phyloP scores from a whole-genome alignment of 805 yeast genomes.

The Suhomyces kilbournensis region DNA sequence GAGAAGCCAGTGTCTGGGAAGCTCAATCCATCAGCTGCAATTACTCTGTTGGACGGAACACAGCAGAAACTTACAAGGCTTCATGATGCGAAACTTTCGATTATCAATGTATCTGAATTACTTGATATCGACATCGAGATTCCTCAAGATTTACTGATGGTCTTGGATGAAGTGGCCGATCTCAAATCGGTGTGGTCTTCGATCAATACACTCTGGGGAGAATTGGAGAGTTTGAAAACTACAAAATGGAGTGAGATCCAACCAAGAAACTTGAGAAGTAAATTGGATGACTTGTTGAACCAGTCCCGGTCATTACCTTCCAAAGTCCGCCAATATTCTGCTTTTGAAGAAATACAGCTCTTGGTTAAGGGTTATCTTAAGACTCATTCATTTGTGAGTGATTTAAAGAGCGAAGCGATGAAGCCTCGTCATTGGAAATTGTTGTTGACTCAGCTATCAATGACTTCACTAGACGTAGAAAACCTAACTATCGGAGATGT shows the following conservation, averaged over 20 bases:
- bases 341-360: conserved; percentile 58
- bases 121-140: conserved; percentile 31
- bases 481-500: conserved; percentile 55
- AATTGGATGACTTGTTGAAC: conserved; percentile 50
- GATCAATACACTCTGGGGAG: conserved; percentile 49
- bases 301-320: conserved; percentile 52
- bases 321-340: conserved; percentile 62
- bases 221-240: conserved; percentile 41
- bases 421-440: conserved; percentile 65
- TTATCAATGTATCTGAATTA: conserved; percentile 19
- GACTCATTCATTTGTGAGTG: conserved; percentile 36
- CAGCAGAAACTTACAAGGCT: conserved; percentile 12
- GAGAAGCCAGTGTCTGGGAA: conserved; percentile 47
- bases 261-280: conserved; percentile 42
- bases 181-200: conserved; percentile 63
- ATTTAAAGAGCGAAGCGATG: conserved; percentile 55
- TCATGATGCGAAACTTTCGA: conserved; percentile 15
- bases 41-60: conserved; percentile 31
- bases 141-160: conserved; percentile 23
- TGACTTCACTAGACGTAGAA: conserved; percentile 15
- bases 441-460: conserved; percentile 36
- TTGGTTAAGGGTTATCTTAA: conserved; percentile 40
- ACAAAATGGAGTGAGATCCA: conserved; percentile 50
- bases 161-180: conserved; percentile 51
- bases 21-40: conserved; percentile 42